phyloP scores from a whole-genome alignment of 495 filamentous ascomycete genomes.

The Neurospora pannonica region DNA sequence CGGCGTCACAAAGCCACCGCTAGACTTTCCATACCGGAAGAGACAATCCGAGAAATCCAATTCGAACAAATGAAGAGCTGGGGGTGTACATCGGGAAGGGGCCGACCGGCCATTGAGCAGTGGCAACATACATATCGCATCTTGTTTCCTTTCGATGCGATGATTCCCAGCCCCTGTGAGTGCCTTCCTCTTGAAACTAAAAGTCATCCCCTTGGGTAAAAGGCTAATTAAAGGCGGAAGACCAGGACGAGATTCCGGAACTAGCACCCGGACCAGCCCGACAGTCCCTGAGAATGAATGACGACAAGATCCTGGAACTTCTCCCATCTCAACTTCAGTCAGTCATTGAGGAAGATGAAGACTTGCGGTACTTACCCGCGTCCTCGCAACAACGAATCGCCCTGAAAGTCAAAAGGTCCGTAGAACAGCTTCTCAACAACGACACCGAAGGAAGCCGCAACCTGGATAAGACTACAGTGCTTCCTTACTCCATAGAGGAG shows the following conservation, averaged over 20 bases:
- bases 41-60: background rate
- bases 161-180: background rate
- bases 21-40: background rate
- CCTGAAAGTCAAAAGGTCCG: background rate
- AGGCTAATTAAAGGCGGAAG: background rate
- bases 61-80: background rate
- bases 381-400: background rate
- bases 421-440: background rate
- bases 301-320: background rate
- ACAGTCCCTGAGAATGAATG: background rate
- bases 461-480: too few relatives aligned
- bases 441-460: background rate
- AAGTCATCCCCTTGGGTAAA: background rate
- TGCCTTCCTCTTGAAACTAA: background rate
- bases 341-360: background rate
- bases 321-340: background rate
- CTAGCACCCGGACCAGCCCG: background rate
- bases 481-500: too few relatives aligned
- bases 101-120: background rate
- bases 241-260: background rate
- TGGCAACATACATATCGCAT: background rate
- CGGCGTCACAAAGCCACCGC: background rate
- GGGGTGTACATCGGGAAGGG: background rate
- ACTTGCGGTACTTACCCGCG: background rate
- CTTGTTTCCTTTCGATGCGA: background rate